These are phyloP conservation scores for Cicer bijugum DNA, from an alignment of 306 rosid species.

Conservation along the genomic window DNA sequence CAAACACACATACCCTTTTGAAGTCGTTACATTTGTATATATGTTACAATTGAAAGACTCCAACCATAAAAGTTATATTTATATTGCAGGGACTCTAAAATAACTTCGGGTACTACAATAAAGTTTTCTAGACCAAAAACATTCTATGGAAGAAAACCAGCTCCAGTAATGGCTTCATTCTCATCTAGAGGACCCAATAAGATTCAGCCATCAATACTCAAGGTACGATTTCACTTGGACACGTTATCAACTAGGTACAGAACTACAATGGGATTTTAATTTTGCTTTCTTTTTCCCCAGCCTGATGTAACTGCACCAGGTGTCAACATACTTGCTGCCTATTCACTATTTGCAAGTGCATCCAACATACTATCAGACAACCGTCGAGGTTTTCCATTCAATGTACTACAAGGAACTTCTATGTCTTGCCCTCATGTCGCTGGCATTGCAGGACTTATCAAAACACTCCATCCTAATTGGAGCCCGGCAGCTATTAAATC, in stretches of 20 bases:
- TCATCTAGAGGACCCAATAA: constrained; percentile 47
- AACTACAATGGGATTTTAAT: neutral
- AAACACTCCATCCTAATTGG: constrained; percentile 31
- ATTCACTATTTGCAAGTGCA: constrained; percentile 42
- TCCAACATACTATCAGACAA: constrained; percentile 9
- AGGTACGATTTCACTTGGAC: constrained; percentile 24
- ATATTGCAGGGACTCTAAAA: constrained; percentile 33
- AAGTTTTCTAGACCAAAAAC: constrained; percentile 37
- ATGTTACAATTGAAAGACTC: constrained; percentile 9
- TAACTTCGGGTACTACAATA: constrained; percentile 4
- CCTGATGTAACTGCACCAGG: constrained; percentile 61
- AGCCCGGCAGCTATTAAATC: constrained; percentile 38
- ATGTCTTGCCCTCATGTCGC: constrained; percentile 41
- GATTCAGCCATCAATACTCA: constrained; percentile 47
- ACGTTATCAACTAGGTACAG: neutral
- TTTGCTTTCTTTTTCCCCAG: constrained; percentile 5
- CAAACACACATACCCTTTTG: neutral
- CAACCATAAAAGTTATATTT: neutral
- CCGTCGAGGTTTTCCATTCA: neutral
- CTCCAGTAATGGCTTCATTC: constrained; percentile 51
- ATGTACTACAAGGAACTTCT: constrained; percentile 34
- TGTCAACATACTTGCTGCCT: constrained; percentile 63
- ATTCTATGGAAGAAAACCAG: constrained; percentile 39
- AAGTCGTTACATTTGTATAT: neutral
- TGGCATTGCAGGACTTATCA: constrained; percentile 33